phyloP scores from a whole-genome alignment of 192 early-diverging fungal genomes.

The Glomus cerebriforme region DNA sequence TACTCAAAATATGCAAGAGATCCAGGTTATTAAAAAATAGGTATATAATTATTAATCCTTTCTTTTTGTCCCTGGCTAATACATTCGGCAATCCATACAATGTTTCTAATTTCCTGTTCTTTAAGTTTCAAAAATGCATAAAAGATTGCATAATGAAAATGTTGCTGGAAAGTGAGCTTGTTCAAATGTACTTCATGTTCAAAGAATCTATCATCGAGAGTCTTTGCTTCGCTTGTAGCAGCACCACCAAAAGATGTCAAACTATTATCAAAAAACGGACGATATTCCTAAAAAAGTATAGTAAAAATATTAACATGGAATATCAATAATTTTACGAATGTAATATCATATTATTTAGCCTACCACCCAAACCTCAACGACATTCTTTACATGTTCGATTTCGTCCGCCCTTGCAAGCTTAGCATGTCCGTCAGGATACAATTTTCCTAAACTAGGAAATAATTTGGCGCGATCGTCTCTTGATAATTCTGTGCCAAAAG shows the following conservation, averaged over 20 bases:
- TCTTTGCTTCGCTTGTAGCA: constrained; percentile 56
- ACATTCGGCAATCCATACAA: constrained; percentile 99
- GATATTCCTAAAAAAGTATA: constrained; percentile 73
- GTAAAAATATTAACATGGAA: background rate
- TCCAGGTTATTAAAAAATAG: constrained; percentile 69
- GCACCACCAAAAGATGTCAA: constrained; percentile 10
- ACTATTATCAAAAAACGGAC: constrained; percentile 73
- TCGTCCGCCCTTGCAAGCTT: constrained; percentile 89
- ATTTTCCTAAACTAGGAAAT: constrained; percentile 86
- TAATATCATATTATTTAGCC: constrained; percentile 4
- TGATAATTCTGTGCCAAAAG: constrained; percentile 93
- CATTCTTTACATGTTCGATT: constrained; percentile 88
- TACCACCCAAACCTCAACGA: constrained; percentile 82
- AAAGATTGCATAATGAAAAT: constrained; percentile 96
- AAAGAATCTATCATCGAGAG: constrained; percentile 95
- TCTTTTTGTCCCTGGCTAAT: constrained; percentile 98
- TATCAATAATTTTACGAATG: background rate
- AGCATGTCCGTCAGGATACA: constrained; percentile 90
- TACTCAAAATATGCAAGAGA: too few species aligned
- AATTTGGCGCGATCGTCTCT: constrained; percentile 97
- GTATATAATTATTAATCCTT: constrained; percentile 90
- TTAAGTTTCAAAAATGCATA: constrained; percentile 94
- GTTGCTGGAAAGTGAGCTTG: constrained; percentile 90
- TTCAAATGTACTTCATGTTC: constrained; percentile 93
- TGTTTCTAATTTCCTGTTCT: constrained; percentile 98